Base-by-base conservation (phyloP, 2,329 filamentous ascomycete genomes). In the Fusarium fujikuroi region DNA sequence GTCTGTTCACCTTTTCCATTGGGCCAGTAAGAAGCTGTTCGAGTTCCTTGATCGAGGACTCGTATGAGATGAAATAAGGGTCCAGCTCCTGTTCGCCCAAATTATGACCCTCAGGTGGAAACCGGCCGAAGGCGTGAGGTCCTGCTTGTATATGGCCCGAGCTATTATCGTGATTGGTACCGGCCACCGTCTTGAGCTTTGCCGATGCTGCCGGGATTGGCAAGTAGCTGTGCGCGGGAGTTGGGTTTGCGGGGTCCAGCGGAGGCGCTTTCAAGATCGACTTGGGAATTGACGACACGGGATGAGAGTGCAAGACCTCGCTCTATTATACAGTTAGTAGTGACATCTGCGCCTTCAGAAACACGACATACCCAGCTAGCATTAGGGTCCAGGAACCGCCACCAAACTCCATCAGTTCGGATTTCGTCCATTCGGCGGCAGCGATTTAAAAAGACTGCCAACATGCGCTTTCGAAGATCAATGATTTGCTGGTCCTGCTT, bases 401-500 rank as follows among this genome's bases (percentile, higher is more conserved):
- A 98, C 91, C 95, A 97, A 32, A 99, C 95, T 6, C 95, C 95
- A 79, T 99, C 96, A 68, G 95, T 93, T 60, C 94, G 89, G 34
- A 99, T 92, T 65, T 95, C 92, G 77, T 95, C 93, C 95, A 98
- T 98, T 71, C 91, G 90, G 73, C 95, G 90, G 83, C 96, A 99
- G 54, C 96, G 89, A 79, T 99, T 99, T 56, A 99, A 82, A 77
- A 99, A 99, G 1, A 98, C 96, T 9, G 93, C 93, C 60, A 99
- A 83, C 96, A 99, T 99, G 77, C 96, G 93, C 85, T 98, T 98
- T 67, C 96, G 90, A 74, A 98, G 85, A 80, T 99, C 96, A 73
- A 99, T 99, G 50, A 98, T 99, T 69, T 95, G 93, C 65, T 95
- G 92, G 80, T 99, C 97, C 82, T 99, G 95, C 82, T 98, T 99